A percentile compares a stretch with the other conserved stretches of the same genome.
Conservation (phyloP, 108 stramenopile species). For the Epipyxis sp. region DNA sequence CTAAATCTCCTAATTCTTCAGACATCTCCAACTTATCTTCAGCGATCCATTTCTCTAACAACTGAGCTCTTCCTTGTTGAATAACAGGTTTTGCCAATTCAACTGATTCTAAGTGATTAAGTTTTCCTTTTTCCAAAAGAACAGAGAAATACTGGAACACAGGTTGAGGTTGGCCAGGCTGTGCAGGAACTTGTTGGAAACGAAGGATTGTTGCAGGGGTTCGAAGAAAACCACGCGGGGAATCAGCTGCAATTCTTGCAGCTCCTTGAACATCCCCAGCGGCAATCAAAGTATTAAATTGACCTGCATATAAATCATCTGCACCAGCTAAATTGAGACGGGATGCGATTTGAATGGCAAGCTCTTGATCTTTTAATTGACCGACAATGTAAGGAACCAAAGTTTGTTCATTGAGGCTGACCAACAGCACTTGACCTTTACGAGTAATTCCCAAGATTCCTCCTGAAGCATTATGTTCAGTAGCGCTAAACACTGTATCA, state of each 20-base stretch:
- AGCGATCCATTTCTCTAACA: slow-evolving; percentile 99
- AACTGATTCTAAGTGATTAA: slow-evolving; percentile 94
- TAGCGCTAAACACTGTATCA: slow-evolving; percentile 91
- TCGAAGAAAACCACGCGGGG: slow-evolving; percentile 74
- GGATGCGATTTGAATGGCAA: slow-evolving; percentile 88
- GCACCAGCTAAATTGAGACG: slow-evolving; percentile 93
- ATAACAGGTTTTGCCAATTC: slow-evolving; percentile 95
- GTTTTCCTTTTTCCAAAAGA: slow-evolving; percentile 83
- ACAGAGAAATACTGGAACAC: slow-evolving; percentile 97
- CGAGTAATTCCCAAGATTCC: slow-evolving; percentile 89
- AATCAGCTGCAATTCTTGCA: slow-evolving; percentile 78
- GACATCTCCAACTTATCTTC: slow-evolving; percentile 91
- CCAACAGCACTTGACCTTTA: slow-evolving; percentile 83
- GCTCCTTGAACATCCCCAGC: slow-evolving; percentile 85
- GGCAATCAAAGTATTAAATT: slow-evolving; percentile 86
- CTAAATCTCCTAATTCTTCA: slow-evolving; percentile 95
- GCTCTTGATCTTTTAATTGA: slow-evolving; percentile 80
- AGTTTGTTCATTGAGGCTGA: slow-evolving; percentile 79
- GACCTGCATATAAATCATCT: slow-evolving; percentile 83
- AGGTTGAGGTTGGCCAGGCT: slow-evolving; percentile 90
- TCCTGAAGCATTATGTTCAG: slow-evolving; percentile 69
- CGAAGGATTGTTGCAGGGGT: slow-evolving; percentile 94
- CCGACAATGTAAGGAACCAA: slow-evolving; percentile 90
- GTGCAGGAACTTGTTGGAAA: slow-evolving; percentile 94
- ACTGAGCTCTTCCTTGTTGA: slow-evolving; percentile 84